A percentile compares a stretch with the other conserved stretches of the same genome.
Evolutionary conservation across 2,329 filamentous ascomycete genomes (phyloP).

Genomic region (Monosporascus sp.): DNA sequence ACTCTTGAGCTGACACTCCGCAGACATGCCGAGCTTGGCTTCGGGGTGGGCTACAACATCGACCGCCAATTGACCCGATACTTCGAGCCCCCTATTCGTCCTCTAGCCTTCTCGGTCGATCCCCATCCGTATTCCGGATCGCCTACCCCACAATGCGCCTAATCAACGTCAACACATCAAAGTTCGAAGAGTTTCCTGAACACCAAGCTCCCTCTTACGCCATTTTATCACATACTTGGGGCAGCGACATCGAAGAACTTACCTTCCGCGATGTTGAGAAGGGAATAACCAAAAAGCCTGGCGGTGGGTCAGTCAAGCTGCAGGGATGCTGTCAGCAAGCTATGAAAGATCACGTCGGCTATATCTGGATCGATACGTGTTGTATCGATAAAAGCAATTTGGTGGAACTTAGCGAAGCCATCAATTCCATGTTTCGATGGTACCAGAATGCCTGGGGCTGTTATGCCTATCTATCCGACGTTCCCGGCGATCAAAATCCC

Average conservation of each 20-base stretch:
- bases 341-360: not conserved
- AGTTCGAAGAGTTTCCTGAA: not conserved
- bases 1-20: too few relatives aligned
- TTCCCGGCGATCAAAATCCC: not conserved
- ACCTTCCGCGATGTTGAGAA: too few relatives aligned
- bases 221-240: constrained; percentile 1
- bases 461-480: not conserved
- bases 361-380: not conserved
- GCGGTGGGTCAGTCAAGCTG: not conserved
- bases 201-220: not conserved
- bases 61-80: too few relatives aligned
- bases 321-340: not conserved
- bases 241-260: not conserved
- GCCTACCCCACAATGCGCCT: not conserved
- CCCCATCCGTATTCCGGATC: too few relatives aligned
- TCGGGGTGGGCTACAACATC: too few relatives aligned
- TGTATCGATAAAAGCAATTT: not conserved
- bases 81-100: too few relatives aligned
- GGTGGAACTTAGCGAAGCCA: not conserved
- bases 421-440: not conserved
- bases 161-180: not conserved
- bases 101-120: too few relatives aligned
- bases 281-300: too few relatives aligned
- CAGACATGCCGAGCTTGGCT: too few relatives aligned
- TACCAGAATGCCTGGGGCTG: not conserved